Evolutionary conservation across 257 asterid species (phyloP), one percentile per base, ranked within the genome.

Genomic region (Nicotiana obtusifolia): DNA sequence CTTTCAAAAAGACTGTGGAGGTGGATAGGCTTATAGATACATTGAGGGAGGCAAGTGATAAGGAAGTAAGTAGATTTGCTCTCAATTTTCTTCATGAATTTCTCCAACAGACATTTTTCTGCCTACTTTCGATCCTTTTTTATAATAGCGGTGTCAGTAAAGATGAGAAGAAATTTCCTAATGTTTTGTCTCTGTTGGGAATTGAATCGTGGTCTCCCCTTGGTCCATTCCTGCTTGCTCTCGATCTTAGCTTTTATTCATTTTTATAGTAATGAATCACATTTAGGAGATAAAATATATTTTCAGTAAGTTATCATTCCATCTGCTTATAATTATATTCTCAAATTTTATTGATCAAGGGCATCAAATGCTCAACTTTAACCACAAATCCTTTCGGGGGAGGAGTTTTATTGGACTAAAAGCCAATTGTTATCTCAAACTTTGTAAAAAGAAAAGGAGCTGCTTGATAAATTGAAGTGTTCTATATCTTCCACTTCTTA

Each of bases 21-120:
- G 90, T 93, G 78, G 98, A 95, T 85, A 89, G 89, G 87, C 91
- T 95, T 61, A 95, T 95, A 71, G 99, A 92, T 89, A 81, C 90
- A 88, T 89, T 95, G 83, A 87, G 89, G 90, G 91, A 92, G 81
- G 97, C 99, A 82, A 82, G 91, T 87, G 97, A 94, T 60, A 89
- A 85, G 82, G 97, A 95, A 90, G 99, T 94, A 87, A 84, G 93
- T 83, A 2, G 15, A 71, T 44, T 3, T 22, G n/a, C 78, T 22
- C 60, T 13, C 37, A 44, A 44, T 71, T 73, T 41, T 20, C 35
- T 11, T 33, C 13, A 30, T 1, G 37, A 9, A 13, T 49, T 76
- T 33, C 3, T n/a, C 44, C 15, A 1, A 15, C 4, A 19, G 1
- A 3, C 66, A 65, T 65, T 0, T 56, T n/a, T n/a, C 11, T 0